Evolutionary conservation across 73 alveolate genomes (phyloP).

Genomic region (Loxodes magnus): DNA sequence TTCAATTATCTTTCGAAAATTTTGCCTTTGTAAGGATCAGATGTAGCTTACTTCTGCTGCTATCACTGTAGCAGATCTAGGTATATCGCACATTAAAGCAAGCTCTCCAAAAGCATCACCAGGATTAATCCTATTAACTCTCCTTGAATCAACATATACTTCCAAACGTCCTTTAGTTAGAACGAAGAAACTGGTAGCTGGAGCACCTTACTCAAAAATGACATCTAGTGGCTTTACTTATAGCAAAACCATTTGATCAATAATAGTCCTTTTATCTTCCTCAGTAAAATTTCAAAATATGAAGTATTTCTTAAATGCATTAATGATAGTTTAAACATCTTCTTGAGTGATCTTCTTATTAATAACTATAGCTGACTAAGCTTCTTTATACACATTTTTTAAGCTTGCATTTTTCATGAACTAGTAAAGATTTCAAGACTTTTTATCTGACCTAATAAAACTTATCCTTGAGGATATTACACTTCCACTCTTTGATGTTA

Average conservation of each 20-base stretch:
- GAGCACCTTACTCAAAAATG: constrained; percentile 1
- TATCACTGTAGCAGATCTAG: constrained; percentile 2
- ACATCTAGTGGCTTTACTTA: no score
- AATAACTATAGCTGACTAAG: no score
- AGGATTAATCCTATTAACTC: not conserved
- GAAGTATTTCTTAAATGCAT: not conserved
- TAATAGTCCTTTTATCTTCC: no score
- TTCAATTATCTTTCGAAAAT: constrained; percentile 54
- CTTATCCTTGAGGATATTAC: no score
- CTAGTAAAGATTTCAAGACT: no score
- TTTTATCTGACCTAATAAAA: no score
- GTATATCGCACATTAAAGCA: not conserved
- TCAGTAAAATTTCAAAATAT: no score
- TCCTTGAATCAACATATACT: not conserved
- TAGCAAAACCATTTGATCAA: no score
- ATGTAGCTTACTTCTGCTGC: not conserved
- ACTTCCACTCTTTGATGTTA: no score
- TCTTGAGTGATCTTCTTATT: no score
- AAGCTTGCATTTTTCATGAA: no score
- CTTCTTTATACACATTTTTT: no score
- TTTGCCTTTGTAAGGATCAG: constrained; percentile 32
- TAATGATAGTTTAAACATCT: constrained; percentile 5
- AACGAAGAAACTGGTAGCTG: constrained; percentile 3
- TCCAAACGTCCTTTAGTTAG: not conserved
- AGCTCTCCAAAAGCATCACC: constrained; percentile 8